A percentile compares a stretch with the other conserved stretches of the same genome.
These are phyloP conservation scores for Alternaria ventricosa DNA, from an alignment of 2,329 filamentous ascomycete genomes.

Conservation along the genomic window DNA sequence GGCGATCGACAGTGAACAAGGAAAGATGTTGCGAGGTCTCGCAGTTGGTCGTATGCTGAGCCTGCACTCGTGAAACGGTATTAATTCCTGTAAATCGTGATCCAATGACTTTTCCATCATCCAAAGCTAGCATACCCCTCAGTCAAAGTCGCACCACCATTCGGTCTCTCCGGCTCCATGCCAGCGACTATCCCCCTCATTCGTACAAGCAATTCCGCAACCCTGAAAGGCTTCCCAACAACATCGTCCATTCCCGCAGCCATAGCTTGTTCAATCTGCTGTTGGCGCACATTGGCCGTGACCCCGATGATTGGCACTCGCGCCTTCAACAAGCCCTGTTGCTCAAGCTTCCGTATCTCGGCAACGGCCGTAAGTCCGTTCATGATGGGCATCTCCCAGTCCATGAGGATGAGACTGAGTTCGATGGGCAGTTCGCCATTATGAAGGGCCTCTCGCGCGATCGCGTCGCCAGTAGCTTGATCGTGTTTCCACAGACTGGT, in stretches of 20 bases:
- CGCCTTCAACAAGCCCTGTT: conserved; percentile 19
- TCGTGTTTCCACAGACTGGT: conserved; percentile 33
- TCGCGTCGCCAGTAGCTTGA: background rate
- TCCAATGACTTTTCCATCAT: background rate
- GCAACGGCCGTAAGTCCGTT: conserved; percentile 37
- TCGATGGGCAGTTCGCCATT: conserved; percentile 10
- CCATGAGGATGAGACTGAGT: conserved; percentile 38
- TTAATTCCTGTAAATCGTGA: background rate
- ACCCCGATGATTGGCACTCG: conserved; percentile 43
- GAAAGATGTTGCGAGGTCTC: background rate
- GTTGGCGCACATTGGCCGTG: conserved; percentile 44
- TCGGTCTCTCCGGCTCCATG: background rate
- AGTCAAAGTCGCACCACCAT: background rate
- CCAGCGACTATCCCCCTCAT: conserved; percentile 25
- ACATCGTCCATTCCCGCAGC: conserved; percentile 56
- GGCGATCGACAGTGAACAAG: background rate
- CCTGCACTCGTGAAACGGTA: background rate
- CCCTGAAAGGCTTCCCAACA: conserved; percentile 75
- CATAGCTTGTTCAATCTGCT: conserved; percentile 38
- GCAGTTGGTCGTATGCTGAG: background rate
- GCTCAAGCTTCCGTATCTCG: conserved; percentile 36
- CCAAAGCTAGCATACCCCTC: background rate
- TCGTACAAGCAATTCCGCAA: conserved; percentile 31
- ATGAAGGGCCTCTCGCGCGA: conserved; percentile 59
- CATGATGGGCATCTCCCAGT: conserved; percentile 47